A percentile compares a stretch with the other conserved stretches of the same genome.
Evolutionary conservation across 495 filamentous ascomycete genomes (phyloP).

Genomic region (Lasiosphaeria ovina): DNA sequence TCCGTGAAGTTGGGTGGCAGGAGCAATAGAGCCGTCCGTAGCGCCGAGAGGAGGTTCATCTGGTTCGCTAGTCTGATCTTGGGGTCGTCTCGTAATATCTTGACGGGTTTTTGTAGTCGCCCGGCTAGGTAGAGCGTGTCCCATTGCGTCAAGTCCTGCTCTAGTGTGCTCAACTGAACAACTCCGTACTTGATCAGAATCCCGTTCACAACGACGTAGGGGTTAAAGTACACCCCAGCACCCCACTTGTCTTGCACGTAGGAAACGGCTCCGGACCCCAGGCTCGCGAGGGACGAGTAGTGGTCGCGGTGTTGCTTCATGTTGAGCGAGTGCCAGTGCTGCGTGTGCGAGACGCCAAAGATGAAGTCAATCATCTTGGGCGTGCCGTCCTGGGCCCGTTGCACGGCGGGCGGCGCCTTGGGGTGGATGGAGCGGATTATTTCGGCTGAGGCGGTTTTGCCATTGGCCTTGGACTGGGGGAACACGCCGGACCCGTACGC

Average conservation of each 20-base stretch:
- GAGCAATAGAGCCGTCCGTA: constrained; percentile 84
- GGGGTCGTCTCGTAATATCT: constrained; percentile 92
- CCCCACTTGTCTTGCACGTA: constrained; percentile 83
- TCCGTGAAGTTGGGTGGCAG: constrained; percentile 84
- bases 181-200: constrained; percentile 97
- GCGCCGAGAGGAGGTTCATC: constrained; percentile 85
- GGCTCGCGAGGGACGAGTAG: constrained; percentile 80
- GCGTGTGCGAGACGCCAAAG: constrained; percentile 89
- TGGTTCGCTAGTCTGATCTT: constrained; percentile 90
- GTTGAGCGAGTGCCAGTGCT: constrained; percentile 97
- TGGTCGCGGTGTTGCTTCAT: constrained; percentile 84
- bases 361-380: constrained; percentile 99
- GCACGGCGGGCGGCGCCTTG: constrained; percentile 70
- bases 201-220: constrained; percentile 92
- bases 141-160: constrained; percentile 81
- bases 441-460: constrained; percentile 47
- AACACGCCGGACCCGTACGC: constrained; percentile 98
- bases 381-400: constrained; percentile 76
- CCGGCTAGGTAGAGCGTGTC: constrained; percentile 91
- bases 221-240: constrained; percentile 96
- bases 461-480: constrained; percentile 60
- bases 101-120: constrained; percentile 93
- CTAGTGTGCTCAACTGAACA: constrained; percentile 86
- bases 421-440: constrained; percentile 66
- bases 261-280: constrained; percentile 81